These are phyloP conservation scores for Gossypium anomalum DNA, from an alignment of 345 rosid species.

Conservation along the genomic window DNA sequence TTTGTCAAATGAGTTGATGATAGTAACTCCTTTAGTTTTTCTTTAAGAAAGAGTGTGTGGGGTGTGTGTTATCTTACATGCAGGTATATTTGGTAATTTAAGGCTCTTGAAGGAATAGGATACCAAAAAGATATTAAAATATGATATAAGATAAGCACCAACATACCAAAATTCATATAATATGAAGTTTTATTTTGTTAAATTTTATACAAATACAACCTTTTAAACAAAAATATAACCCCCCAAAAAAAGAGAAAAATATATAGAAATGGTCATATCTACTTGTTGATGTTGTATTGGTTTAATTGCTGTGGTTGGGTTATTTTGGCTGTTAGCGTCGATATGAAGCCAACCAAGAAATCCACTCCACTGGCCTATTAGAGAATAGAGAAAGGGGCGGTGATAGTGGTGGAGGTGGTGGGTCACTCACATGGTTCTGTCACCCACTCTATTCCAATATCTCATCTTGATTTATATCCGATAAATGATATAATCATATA, in stretches of 20 bases:
- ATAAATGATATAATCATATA: not conserved
- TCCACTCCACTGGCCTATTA: conserved; percentile 36
- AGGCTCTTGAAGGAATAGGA: not conserved
- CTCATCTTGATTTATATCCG: not conserved
- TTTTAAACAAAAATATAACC: too few relatives aligned
- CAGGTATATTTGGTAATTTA: not conserved
- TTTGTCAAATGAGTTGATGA: conserved; percentile 48
- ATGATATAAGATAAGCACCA: not conserved
- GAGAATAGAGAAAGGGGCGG: not conserved
- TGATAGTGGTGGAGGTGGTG: conserved; percentile 41
- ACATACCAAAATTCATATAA: not conserved
- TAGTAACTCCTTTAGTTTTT: conserved; percentile 33
- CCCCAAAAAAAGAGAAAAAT: not conserved
- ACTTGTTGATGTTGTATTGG: conserved; percentile 11
- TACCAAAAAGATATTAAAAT: not conserved
- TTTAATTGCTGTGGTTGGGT: conserved; percentile 36
- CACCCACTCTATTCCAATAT: conserved; percentile 38
- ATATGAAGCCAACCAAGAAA: conserved; percentile 77
- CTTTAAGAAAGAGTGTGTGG: not conserved
- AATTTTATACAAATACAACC: too few relatives aligned
- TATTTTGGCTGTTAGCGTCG: conserved; percentile 84
- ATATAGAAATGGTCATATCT: conserved; percentile 5
- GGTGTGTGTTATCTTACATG: not conserved
- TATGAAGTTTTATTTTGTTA: not conserved
- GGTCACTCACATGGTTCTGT: conserved; percentile 73